phyloP scores from a whole-genome alignment of 2,329 filamentous ascomycete species.

The Aspergillus quadricinctus region DNA sequence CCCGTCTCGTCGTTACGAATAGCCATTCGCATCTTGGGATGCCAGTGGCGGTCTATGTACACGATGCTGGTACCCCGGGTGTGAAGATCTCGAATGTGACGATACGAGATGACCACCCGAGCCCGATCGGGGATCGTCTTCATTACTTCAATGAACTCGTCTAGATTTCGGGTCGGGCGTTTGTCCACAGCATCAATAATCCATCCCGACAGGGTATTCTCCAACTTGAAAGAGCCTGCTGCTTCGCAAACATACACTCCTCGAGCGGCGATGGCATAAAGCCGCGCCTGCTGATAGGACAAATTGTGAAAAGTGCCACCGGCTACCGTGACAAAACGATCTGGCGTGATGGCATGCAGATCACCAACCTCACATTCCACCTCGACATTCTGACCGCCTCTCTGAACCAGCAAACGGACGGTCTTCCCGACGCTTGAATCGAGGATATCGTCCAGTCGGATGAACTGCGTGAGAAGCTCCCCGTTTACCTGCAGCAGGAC shows the following conservation, averaged over 20 bases:
- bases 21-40: conserved; percentile 87
- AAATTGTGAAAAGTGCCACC: conserved; percentile 93
- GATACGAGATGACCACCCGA: conserved; percentile 89
- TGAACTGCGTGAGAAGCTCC: conserved; percentile 88
- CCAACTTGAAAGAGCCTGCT: conserved; percentile 89
- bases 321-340: conserved; percentile 90
- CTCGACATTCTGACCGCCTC: conserved; percentile 81
- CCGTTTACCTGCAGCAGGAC: conserved; percentile 90
- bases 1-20: conserved; percentile 85
- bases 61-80: conserved; percentile 90
- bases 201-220: conserved; percentile 87
- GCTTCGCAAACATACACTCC: conserved; percentile 95
- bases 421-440: conserved; percentile 78
- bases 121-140: conserved; percentile 75
- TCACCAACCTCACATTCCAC: conserved; percentile 83
- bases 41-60: conserved; percentile 93
- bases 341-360: conserved; percentile 89
- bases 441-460: conserved; percentile 83
- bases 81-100: conserved; percentile 90
- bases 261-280: conserved; percentile 87
- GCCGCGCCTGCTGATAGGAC: conserved; percentile 94
- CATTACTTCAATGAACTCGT: conserved; percentile 88
- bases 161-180: conserved; percentile 80
- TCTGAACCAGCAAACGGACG: conserved; percentile 78
- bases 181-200: conserved; percentile 90